A percentile compares a stretch with the other conserved stretches of the same genome.
Evolutionary conservation across 139 green algal genomes (phyloP).

Genomic region (Picochlorum sp.): DNA sequence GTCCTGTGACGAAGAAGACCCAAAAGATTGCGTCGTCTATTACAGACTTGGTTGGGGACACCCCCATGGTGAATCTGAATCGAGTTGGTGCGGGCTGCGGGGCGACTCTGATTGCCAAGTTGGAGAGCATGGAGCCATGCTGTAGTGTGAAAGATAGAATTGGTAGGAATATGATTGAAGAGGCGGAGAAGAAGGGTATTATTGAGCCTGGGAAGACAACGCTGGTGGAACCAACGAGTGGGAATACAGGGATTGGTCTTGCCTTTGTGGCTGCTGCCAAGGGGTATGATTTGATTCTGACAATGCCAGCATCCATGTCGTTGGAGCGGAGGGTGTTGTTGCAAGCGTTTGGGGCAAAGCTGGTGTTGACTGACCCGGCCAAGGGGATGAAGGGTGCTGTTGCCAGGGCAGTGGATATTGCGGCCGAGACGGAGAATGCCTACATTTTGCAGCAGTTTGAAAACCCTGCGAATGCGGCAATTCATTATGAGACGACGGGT

Average conservation of each 20-base stretch:
- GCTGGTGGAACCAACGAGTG: slow-evolving; percentile 82
- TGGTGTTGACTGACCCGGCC: slow-evolving; percentile 71
- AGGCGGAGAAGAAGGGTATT: slow-evolving; percentile 75
- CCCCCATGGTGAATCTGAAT: slow-evolving; percentile 90
- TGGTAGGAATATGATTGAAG: slow-evolving; percentile 84
- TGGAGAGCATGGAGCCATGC: slow-evolving; percentile 33
- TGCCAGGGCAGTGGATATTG: slow-evolving; percentile 85
- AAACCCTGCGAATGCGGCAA: slow-evolving; percentile 82
- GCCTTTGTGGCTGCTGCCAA: slow-evolving; percentile 89
- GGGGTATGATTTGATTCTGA: slow-evolving; percentile 93
- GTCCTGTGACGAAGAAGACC: slow-evolving; percentile 6
- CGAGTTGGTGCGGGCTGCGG: slow-evolving; percentile 1
- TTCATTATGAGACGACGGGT: slow-evolving; percentile 87
- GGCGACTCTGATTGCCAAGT: slow-evolving; percentile 22
- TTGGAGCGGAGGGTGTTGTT: slow-evolving; percentile 91
- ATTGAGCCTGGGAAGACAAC: slow-evolving; percentile 74
- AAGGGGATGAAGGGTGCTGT: slow-evolving; percentile 76
- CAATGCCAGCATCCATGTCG: slow-evolving; percentile 97
- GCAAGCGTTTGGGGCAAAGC: slow-evolving; percentile 77
- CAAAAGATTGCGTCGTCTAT: slow-evolving; percentile 12
- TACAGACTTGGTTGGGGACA: slow-evolving; percentile 58
- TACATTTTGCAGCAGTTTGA: slow-evolving; percentile 99
- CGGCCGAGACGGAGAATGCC: slow-evolving; percentile 50
- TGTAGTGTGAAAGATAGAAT: slow-evolving; percentile 47
- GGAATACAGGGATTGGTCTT: slow-evolving; percentile 87